Evolutionary conservation across 2,329 filamentous ascomycete species (phyloP), one percentile per base, ranked within the genome.

Genomic region (Aspergillus sclerotialis): DNA sequence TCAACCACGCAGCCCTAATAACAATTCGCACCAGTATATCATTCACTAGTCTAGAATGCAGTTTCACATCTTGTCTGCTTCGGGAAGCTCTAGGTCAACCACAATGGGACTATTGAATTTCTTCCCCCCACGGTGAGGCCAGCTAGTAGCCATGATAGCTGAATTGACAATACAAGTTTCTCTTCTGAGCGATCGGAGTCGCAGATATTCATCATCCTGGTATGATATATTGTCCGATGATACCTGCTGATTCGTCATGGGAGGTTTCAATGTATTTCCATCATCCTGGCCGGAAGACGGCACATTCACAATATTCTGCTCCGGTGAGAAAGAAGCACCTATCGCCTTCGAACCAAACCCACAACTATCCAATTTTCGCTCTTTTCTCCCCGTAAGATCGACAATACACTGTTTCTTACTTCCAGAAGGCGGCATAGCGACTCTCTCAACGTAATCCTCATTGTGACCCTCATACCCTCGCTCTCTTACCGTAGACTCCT

Each of bases 81-180:
- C n/a, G n/a, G n/a, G 80, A 40, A 92, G 64, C 44, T 88, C 78
- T 18, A 93, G 52, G 54, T 94, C 85, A 9, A 94, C 78, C n/a
- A 93, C 80, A 45, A 93, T 82, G 13, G 86, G 81, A 54, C 88
- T 84, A 59, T 89, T 79, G 60, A 84, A 78, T 41, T 61, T 69
- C 56, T 80, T 84, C 11, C 76, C 76, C 2, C 61, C 67, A 19
- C 38, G 49, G 43, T 82, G 78, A 32, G 80, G 80, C 61, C 76
- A 80, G 40, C 74, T 79, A 14, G 70, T 78, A 28, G 77, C 78
- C 69, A 83, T 74, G 42, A 89, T 79, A 13, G 85, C 79, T 17
- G 84, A 84, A 61, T 94, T 93, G 46, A 92, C 73, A 34, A 93
- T 65, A 53, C 80, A 89, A 1, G 84, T 92, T 64, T 90, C 82